Base-by-base conservation (phyloP, 495 filamentous ascomycete genomes). In the Penicillium crystallinum region DNA sequence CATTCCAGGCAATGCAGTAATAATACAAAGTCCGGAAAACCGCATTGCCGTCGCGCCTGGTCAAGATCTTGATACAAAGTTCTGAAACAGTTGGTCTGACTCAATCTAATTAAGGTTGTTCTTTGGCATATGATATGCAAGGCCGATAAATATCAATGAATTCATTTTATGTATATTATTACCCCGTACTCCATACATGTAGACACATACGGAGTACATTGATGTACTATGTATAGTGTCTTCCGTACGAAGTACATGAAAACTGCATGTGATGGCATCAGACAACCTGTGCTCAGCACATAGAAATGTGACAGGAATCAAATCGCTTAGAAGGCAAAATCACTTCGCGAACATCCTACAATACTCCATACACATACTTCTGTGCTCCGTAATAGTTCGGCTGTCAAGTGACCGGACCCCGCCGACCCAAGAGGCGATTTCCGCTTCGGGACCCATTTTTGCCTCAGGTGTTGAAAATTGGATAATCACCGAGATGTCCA, bases 401-500 rank as follows among this genome's bases (percentile, higher is more conserved):
- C 23, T 27, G 2, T 37, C 18, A 17, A 25, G 38, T 23, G 37
- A 39, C 19, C 18, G 19, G 37, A 41, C 23, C 23, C 23, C 23
- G 23, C 23, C 23, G 23, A 4, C 14, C 14, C 21, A 27, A 27
- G 22, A 44, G 27, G 42, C 27, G 18, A 36, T 33, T 50, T 34
- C 47, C 37, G 29, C 4, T 49, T 49, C 14, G 27, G 27, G 25
- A 1, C 10, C 3, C 7, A 18, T 17, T 4, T 0, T 1, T 42
- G 37, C 38, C 48, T 42, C 29, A 50, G 38, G 48, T 38, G 2
- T 12, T 17, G 14, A 6, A 40, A 4, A 3, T 21, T n/a, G n/a
- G 27, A 27, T 48, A 52, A 68, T 70, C 62, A 55, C 48, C 57
- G 15, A 38, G 9, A 1, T 51, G 45, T 50, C 58, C 33, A 72